Evolutionary conservation across 2,329 filamentous ascomycete genomes (phyloP).

Genomic region (Talaromyces atroroseus): DNA sequence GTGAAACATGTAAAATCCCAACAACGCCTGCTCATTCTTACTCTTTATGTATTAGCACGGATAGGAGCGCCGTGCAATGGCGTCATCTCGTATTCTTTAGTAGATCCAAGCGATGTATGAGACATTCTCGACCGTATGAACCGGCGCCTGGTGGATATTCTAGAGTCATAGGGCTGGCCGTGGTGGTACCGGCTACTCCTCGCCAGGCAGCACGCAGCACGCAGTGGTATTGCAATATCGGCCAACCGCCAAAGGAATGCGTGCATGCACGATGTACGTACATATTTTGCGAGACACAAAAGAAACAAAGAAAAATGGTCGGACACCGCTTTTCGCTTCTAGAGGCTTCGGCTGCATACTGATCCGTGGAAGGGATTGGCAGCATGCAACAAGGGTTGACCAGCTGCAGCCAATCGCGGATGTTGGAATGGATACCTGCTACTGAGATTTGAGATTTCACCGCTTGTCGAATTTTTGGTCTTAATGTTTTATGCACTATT

Average conservation of each 20-base stretch:
- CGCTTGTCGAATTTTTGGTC: background rate
- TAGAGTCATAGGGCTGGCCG: background rate
- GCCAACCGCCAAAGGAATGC: background rate
- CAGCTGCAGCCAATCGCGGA: conserved; percentile 1
- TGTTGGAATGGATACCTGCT: background rate
- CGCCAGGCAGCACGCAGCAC: background rate
- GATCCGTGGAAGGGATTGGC: conserved; percentile 5
- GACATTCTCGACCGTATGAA: background rate
- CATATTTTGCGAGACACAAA: background rate
- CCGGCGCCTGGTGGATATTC: background rate
- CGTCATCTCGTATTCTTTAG: background rate
- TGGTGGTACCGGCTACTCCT: background rate
- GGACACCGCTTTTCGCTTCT: conserved; percentile 12
- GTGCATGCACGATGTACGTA: background rate
- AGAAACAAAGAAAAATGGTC: background rate
- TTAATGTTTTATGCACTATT: background rate
- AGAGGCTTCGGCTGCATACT: conserved; percentile 10
- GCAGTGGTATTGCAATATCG: background rate
- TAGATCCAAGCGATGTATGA: background rate
- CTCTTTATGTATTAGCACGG: background rate
- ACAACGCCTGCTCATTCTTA: background rate
- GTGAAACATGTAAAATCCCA: background rate
- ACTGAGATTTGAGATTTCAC: background rate
- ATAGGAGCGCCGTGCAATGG: background rate
- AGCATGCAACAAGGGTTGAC: background rate